Evolutionary conservation across 768 basidiomycete species (phyloP), one percentile per base, ranked within the genome.

Genomic region (Russula ochroleuca): DNA sequence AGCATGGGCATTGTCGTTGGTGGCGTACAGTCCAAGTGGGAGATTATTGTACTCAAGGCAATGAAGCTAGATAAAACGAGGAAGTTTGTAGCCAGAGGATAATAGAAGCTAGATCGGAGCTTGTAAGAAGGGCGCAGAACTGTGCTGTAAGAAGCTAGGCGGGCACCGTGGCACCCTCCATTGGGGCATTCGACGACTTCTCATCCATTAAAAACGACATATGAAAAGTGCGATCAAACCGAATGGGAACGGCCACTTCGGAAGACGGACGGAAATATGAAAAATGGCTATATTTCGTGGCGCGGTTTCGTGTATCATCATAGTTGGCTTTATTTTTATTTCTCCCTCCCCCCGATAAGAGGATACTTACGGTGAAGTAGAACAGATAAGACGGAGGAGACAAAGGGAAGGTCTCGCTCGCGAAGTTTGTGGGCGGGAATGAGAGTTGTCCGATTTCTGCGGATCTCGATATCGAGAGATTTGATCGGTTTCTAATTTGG

Each of bases 161-260:
- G 45, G 10, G 11, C 45, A 47, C 21, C 19, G n/a, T 47, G 45
- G 10, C 45, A 21, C 45, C 45, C n/a, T 5, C n/a, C 21, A 21
- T 13, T 7, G 10, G 4, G 5, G 45, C n/a, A n/a, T n/a, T n/a
- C n/a, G n/a, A n/a, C n/a, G n/a, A n/a, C 11, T 47, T 47, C 45
- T 47, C 21, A n/a, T 45, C n/a, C 45, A n/a, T 17, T 17, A 51
- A 31, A 19, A 19, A 0, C 1, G 23, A 8, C 17, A 38, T 54
- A 54, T 55, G 54, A 55, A 55, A 55, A 55, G 40, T 55, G 40
- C 54, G 54, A 55, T 55, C 53, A 55, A 40, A 55, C 37, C 53
- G 53, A 54, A 54, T 23, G 38, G 43, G 43, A 45, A 45, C 10
- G 43, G n/a, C 0, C 19, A 10, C 9, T 21, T 47, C 45, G 21